Base-by-base conservation (phyloP, 179 eudicot genomes). In the Heliamphora pulchella region DNA sequence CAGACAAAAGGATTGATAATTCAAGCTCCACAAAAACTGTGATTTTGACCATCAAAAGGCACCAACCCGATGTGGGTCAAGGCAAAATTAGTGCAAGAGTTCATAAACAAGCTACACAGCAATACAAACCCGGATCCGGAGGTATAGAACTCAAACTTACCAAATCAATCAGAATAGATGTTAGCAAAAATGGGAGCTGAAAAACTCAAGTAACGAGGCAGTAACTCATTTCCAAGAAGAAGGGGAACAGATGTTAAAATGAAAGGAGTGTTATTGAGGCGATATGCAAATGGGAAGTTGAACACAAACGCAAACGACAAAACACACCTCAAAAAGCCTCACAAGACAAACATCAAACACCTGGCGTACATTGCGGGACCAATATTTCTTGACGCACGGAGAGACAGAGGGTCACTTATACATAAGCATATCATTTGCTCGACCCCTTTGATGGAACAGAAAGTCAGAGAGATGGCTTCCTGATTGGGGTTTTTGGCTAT, bases 341-440 rank as follows among this genome's bases (percentile, higher is more conserved):
- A 47, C 2, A 82, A 81, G 74, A 85, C 79, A 83, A 62, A 78
- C 48, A 86, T 87, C 94, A 70, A 89, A 88, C 90, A 88, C 65
- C 71, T 91, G 83, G 87, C 73, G 82, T 82, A 90, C 92, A 83
- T 79, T 0, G 43, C 10, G 18, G 18, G 77, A 72, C 41, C 59
- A 72, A 13, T 18, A 8, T 47, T 73, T 31, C 50, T 55, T 31
- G 0, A 70, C 3, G 54, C 7, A 65, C 53, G 18, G 7, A 58
- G 18, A 48, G 10, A 71, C 8, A 61, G 22, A 61, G 65, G n/a
- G 73, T 14, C 53, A 47, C 3, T n/a, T 10, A n/a, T 8, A 17
- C 51, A 48, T 48, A 5, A 47, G 54, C 18, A 47, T 46, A 14
- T 44, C 74, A n/a, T 47, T 8, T 70, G 31, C 5, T 70, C 6